phyloP scores from a whole-genome alignment of 2,329 filamentous ascomycete species.

The Phialemonium atrogriseum region DNA sequence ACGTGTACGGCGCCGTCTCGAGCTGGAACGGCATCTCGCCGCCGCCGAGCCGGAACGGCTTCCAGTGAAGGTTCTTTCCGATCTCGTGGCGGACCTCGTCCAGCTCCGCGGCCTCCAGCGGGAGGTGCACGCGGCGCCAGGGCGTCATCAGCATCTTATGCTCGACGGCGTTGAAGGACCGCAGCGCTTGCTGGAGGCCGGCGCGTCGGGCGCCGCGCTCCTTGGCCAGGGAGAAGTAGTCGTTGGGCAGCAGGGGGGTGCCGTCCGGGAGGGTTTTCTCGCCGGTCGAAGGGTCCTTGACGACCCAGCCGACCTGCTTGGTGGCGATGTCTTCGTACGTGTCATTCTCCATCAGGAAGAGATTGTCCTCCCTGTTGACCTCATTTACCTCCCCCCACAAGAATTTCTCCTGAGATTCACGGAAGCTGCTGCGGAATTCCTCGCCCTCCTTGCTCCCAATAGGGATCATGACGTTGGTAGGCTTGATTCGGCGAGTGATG shows the following conservation, averaged over 20 bases:
- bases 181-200: constrained; percentile 34
- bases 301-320: constrained; percentile 10
- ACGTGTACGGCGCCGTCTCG: constrained; percentile 11
- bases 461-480: constrained; percentile 26
- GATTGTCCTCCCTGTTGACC: constrained; percentile 13
- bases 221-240: constrained; percentile 17
- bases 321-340: constrained; percentile 25
- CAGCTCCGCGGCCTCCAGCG: constrained; percentile 17
- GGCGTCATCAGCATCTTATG: constrained; percentile 25
- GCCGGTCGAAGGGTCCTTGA: constrained; percentile 3
- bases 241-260: constrained; percentile 7
- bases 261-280: constrained; percentile 12
- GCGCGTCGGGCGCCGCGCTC: constrained; percentile 36
- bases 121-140: constrained; percentile 28
- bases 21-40: constrained; percentile 4
- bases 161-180: constrained; percentile 26
- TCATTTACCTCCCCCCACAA: neutral
- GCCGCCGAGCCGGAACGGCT: constrained; percentile 6
- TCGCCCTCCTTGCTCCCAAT: constrained; percentile 8
- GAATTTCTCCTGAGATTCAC: neutral
- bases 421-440: neutral
- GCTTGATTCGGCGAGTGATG: constrained; percentile 10
- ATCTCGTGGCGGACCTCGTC: constrained; percentile 14
- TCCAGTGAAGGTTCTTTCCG: constrained; percentile 12
- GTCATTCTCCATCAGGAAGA: constrained; percentile 24